Base-by-base conservation (phyloP, 176 grass and related monocot genomes). In the Rhipidocladum racemiflorum region DNA sequence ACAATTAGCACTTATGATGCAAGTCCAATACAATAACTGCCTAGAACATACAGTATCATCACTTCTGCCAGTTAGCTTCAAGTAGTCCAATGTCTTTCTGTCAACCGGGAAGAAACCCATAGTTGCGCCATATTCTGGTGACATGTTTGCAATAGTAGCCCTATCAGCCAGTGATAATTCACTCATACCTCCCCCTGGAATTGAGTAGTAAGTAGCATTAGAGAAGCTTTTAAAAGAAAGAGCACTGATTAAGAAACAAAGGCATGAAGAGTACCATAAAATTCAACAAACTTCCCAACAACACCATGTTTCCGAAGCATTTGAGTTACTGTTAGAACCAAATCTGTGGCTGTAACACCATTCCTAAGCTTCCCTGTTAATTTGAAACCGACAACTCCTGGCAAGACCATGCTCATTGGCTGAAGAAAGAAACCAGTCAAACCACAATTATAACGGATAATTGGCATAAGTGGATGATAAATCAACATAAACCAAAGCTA, bases 21-120 rank as follows among this genome's bases (percentile, higher is more conserved):
- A 89, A 66, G 83, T 16, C 1, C 46, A 80, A 65, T 25, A 32
- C n/a, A 48, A 61, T 34, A 3, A 14, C 17, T 8, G 9, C 13
- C 34, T 61, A 74, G 25, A 69, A 77, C 86, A 84, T 94, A 95
- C 95, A 49, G 90, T 98, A 7, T 98, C 92, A 83, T 98, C 90
- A 69, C 86, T 98, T 92, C 95, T 81, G 62, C 95, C 95, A 81
- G 92, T 98, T 73, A 98, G 76, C 88, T 90, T 94, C 79, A 98
- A 84, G 85, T 98, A 98, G 17, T 98, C 89, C 72, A 98, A 69
- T 54, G 92, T 88, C 76, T 92, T 91, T 66, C 61, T 84, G 25
- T 97, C 95, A 80, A 97, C 95, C 39, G 95, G 95, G 77, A 97
- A 97, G 88, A 97, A 97, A 85, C 95, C 95, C 95, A 97, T 97